Conservation (phyloP, 139 green algal genomes). For the Nannochloris sp. region DNA sequence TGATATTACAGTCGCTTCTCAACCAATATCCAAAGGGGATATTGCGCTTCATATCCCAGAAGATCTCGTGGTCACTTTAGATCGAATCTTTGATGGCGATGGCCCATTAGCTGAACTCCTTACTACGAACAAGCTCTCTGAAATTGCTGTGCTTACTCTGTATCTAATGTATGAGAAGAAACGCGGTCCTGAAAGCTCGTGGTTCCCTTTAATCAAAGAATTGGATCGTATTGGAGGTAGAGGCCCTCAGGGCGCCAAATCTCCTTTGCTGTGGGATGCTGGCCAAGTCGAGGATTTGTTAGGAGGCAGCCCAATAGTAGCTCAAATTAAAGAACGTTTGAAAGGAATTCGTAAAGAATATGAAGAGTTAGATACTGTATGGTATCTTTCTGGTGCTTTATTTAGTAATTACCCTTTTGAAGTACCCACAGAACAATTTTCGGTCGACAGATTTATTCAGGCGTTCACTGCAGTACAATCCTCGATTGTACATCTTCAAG, state of each 20-base stretch:
- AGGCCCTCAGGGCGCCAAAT: slow-evolving; percentile 56
- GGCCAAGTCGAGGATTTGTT: slow-evolving; percentile 59
- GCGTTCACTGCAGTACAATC: slow-evolving; percentile 89
- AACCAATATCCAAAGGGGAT: slow-evolving; percentile 48
- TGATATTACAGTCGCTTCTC: slow-evolving; percentile 40
- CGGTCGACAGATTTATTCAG: slow-evolving; percentile 74
- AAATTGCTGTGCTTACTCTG: slow-evolving; percentile 81
- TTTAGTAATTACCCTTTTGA: slow-evolving; percentile 66
- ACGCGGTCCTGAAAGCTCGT: slow-evolving; percentile 57
- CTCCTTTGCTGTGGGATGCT: slow-evolving; percentile 75
- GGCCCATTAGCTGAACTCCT: slow-evolving; percentile 77
- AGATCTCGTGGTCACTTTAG: slow-evolving; percentile 73
- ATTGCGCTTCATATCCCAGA: slow-evolving; percentile 70
- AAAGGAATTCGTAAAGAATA: slow-evolving; percentile 77
- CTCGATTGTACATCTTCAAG: slow-evolving; percentile 86
- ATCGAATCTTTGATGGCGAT: slow-evolving; percentile 75
- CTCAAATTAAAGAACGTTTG: slow-evolving; percentile 50
- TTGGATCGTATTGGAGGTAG: slow-evolving; percentile 57
- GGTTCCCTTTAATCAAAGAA: slow-evolving; percentile 83
- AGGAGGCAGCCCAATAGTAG: slow-evolving; percentile 66
- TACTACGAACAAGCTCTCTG: slow-evolving; percentile 84
- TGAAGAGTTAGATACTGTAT: slow-evolving; percentile 86
- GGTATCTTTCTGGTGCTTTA: slow-evolving; percentile 52
- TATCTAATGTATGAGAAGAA: slow-evolving; percentile 98
- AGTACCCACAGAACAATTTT: slow-evolving; percentile 85